Conservation (phyloP, 192 early-diverging fungal species). For the Entomortierella parvispora region DNA sequence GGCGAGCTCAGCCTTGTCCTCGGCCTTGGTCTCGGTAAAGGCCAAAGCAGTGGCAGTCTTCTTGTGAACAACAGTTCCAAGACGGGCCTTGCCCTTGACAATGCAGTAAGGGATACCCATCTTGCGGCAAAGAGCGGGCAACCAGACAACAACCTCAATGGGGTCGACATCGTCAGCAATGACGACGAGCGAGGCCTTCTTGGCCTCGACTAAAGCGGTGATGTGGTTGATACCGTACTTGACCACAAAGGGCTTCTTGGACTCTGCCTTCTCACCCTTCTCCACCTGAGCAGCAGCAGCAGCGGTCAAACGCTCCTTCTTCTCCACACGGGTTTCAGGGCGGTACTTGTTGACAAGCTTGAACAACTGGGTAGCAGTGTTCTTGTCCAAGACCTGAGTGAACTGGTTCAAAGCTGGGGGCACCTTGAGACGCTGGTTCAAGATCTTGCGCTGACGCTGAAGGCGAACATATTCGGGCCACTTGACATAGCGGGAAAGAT, state of each 20-base stretch:
- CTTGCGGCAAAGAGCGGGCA: conserved; percentile 99
- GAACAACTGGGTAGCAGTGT: conserved; percentile 98
- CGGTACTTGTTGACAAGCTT: conserved; percentile 98
- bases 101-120: conserved; percentile 99
- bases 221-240: conserved; percentile 99
- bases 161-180: conserved; percentile 99
- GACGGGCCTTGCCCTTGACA: conserved; percentile 98
- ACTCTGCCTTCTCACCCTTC: conserved; percentile 82
- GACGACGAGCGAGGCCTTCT: conserved; percentile 98
- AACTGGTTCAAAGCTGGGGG: conserved; percentile 99
- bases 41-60: conserved; percentile 99
- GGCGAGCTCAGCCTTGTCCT: conserved; percentile 94
- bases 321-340: conserved; percentile 96
- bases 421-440: conserved; percentile 98
- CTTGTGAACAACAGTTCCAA: conserved; percentile 99
- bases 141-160: conserved; percentile 98
- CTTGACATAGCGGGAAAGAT: conserved; percentile 97
- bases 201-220: conserved; percentile 96
- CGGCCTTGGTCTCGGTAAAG: conserved; percentile 91
- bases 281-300: conserved; percentile 91
- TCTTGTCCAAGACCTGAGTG: conserved; percentile 97
- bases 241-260: conserved; percentile 95
- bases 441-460: conserved; percentile 98
- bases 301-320: conserved; percentile 90
- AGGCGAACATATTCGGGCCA: conserved; percentile 99